Evolutionary conservation across 768 basidiomycete species (phyloP).

Genomic region (Boletus rufocinnamomeus): DNA sequence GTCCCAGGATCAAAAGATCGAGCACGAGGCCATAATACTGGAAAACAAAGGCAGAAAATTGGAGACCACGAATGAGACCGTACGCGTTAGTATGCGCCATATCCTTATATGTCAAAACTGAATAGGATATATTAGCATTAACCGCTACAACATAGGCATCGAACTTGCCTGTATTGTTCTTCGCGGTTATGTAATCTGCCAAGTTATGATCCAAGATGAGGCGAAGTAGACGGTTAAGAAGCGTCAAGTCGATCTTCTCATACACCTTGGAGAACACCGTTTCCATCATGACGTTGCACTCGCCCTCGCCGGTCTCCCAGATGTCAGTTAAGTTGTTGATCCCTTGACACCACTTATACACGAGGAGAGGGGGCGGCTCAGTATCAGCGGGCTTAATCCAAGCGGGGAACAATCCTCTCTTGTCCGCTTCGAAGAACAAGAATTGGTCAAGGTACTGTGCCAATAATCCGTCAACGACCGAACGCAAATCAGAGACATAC

Average conservation of each 20-base stretch:
- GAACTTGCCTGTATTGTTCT: conserved; percentile 84
- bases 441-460: conserved; percentile 92
- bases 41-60: conserved; percentile 99
- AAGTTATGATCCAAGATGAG: conserved; percentile 98
- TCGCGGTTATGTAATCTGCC: conserved; percentile 98
- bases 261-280: conserved; percentile 97
- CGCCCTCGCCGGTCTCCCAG: conserved; percentile 98
- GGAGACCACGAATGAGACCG: conserved; percentile 94
- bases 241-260: conserved; percentile 97
- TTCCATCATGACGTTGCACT: conserved; percentile 99
- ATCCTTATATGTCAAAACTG: conserved; percentile 88
- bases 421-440: conserved; percentile 98
- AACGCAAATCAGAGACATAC: conserved; percentile 28
- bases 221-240: conserved; percentile 92
- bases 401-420: conserved; percentile 94
- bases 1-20: conserved; percentile 91
- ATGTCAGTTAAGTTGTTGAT: conserved; percentile 98
- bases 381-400: conserved; percentile 99
- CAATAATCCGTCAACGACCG: conserved; percentile 15
- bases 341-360: conserved; percentile 99
- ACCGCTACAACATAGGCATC: not conserved
- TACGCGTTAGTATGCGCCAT: conserved; percentile 99
- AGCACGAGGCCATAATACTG: conserved; percentile 97
- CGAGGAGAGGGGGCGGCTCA: conserved; percentile 93
- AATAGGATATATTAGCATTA: conserved; percentile 5